Evolutionary conservation across 345 rosid species (phyloP).

Genomic region (Gossypium mustelinum): DNA sequence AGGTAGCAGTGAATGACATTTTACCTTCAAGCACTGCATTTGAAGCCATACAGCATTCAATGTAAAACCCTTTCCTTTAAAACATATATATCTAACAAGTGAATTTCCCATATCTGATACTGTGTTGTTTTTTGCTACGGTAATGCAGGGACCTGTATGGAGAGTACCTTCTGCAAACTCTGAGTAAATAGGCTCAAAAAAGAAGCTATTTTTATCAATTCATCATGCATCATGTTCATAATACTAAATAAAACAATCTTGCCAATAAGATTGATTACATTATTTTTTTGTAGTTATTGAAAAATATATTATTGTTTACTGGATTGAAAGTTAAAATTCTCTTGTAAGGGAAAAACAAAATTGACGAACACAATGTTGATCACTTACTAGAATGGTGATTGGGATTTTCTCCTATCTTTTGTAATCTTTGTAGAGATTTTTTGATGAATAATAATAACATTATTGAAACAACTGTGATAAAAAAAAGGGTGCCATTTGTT

Average conservation of each 20-base stretch:
- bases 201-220: background rate
- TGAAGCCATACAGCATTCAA: conserved; percentile 83
- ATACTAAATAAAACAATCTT: conserved; percentile 7
- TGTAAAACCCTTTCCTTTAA: conserved; percentile 40
- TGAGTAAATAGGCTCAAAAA: conserved; percentile 50
- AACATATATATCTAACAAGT: background rate
- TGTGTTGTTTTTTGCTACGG: background rate
- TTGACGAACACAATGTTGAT: no score
- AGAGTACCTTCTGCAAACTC: conserved; percentile 63
- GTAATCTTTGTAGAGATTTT: no score
- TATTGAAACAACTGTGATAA: no score
- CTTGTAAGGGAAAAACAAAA: no score
- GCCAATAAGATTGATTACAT: no score
- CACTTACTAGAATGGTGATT: no score
- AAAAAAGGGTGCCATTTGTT: no score
- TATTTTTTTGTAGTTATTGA: background rate
- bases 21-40: conserved; percentile 59
- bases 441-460: no score
- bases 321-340: background rate
- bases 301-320: background rate
- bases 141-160: conserved; percentile 85
- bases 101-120: background rate
- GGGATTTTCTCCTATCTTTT: no score
- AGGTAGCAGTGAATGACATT: conserved; percentile 89
- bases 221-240: background rate